Conservation (phyloP, 768 basidiomycete genomes). For the Lactarius sp. region DNA sequence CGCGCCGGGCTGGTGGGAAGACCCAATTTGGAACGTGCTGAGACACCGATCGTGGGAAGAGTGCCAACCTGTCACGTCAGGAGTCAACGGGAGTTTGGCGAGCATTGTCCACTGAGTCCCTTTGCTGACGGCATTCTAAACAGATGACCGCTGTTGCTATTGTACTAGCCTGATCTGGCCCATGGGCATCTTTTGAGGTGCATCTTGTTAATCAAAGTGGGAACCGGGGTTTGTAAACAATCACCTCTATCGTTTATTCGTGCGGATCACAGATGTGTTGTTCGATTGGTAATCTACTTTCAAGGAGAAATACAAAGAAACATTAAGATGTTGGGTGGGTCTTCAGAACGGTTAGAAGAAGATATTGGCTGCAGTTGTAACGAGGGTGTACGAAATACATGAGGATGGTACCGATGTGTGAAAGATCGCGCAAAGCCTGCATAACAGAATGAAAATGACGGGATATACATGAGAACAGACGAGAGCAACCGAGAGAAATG, state of each 20-base stretch:
- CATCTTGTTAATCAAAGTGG: background rate
- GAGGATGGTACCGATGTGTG: constrained; percentile 21
- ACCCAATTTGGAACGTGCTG: background rate
- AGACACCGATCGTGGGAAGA: constrained; percentile 17
- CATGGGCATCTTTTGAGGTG: background rate
- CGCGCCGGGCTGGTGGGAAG: constrained; percentile 14
- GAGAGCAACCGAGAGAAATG: constrained; percentile 9
- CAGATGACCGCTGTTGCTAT: background rate
- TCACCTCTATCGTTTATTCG: constrained; percentile 7
- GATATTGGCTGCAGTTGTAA: constrained; percentile 23
- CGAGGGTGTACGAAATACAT: constrained; percentile 22
- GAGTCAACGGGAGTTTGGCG: constrained; percentile 16
- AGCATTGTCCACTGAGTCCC: background rate
- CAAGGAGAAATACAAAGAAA: constrained; percentile 21
- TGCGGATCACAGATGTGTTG: constrained; percentile 3
- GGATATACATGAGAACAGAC: constrained; percentile 23
- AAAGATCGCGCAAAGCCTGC: constrained; percentile 23
- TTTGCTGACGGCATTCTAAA: constrained; percentile 2
- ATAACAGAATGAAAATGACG: constrained; percentile 17
- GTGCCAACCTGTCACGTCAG: constrained; percentile 6
- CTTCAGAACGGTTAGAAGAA: constrained; percentile 13
- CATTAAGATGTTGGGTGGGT: constrained; percentile 10
- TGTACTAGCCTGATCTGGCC: constrained; percentile 7
- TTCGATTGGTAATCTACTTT: constrained; percentile 23
- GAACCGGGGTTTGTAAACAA: background rate